Percentiles rank a stretch among this genome's conserved stretches.
phyloP scores from a whole-genome alignment of 768 basidiomycete species.

The Tylopilus plumbeoviolaceoides region DNA sequence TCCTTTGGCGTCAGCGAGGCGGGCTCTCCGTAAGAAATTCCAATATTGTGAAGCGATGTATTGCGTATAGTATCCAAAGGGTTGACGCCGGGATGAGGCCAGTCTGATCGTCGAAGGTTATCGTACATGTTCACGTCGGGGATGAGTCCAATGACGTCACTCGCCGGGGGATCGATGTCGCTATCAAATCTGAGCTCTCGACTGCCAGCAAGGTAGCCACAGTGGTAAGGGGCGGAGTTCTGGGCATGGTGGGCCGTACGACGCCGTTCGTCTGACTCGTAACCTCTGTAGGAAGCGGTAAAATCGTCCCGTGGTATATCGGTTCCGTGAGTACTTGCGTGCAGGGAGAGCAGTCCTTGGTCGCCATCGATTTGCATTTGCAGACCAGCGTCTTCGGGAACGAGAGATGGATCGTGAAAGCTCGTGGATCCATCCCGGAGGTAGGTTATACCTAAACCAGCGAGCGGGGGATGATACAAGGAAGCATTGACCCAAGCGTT shows the following conservation, averaged over 20 bases:
- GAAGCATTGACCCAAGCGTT: constrained; percentile 22
- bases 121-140: constrained; percentile 37
- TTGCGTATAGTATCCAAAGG: constrained; percentile 35
- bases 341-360: background rate
- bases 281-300: background rate
- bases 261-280: background rate
- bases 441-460: constrained; percentile 27
- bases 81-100: constrained; percentile 32
- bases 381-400: background rate
- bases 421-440: background rate
- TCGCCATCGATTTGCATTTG: constrained; percentile 9
- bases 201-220: background rate
- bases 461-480: constrained; percentile 13
- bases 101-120: constrained; percentile 12
- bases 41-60: background rate
- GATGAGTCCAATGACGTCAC: constrained; percentile 23
- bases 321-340: background rate
- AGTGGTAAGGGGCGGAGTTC: background rate
- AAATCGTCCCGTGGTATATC: background rate
- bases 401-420: background rate
- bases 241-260: background rate
- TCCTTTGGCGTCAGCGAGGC: background rate
- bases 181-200: constrained; percentile 6
- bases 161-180: constrained; percentile 8
- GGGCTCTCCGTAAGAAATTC: background rate